Evolutionary conservation across 495 filamentous ascomycete genomes (phyloP).

Genomic region (Hypoxylon subgilvum): DNA sequence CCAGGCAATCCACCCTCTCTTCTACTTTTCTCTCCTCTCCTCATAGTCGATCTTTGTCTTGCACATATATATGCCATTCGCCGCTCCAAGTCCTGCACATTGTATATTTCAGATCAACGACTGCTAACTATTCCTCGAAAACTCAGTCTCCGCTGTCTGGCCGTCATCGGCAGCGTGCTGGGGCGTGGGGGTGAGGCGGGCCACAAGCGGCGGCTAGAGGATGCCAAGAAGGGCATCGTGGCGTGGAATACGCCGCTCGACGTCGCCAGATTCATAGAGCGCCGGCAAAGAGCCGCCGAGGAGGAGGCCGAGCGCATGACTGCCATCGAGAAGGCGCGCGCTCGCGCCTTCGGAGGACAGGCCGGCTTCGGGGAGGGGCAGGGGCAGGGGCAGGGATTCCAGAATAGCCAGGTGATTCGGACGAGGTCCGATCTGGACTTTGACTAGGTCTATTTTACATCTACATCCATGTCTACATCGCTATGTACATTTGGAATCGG

Average conservation of each 20-base stretch:
- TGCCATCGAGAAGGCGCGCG: neutral
- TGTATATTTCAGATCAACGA: no score
- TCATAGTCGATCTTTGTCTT: neutral
- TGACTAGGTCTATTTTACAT: neutral
- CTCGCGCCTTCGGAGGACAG: no score
- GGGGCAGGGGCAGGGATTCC: neutral
- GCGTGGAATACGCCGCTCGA: conserved; percentile 61
- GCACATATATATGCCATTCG: neutral
- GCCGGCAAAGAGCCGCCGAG: neutral
- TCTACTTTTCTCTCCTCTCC: neutral
- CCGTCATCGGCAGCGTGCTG: conserved; percentile 82
- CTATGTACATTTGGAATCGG: no score
- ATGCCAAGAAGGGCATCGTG: conserved; percentile 64
- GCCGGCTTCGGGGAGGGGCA: no score
- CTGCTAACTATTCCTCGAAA: conserved; percentile 6
- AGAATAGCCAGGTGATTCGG: neutral
- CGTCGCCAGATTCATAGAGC: conserved; percentile 34
- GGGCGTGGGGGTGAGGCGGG: conserved; percentile 84
- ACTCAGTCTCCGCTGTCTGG: conserved; percentile 73
- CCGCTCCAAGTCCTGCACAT: no score
- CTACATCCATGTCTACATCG: neutral
- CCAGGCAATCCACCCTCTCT: no score
- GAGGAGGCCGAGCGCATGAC: neutral
- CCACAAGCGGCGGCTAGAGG: conserved; percentile 65
- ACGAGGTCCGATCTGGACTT: neutral